phyloP scores from a whole-genome alignment of 2,329 filamentous ascomycete species.

The Ceratocystis albifundus region DNA sequence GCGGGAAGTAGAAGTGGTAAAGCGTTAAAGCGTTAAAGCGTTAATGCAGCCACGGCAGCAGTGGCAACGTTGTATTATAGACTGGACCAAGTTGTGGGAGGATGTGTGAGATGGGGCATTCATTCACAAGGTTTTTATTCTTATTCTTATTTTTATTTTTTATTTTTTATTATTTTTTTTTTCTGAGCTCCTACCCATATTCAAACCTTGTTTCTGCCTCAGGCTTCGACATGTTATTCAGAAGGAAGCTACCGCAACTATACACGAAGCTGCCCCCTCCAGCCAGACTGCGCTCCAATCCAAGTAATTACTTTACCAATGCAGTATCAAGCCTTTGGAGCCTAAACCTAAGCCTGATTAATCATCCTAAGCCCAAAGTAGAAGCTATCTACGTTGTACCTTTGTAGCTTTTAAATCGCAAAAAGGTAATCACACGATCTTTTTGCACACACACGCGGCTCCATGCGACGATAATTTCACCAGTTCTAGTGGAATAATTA shows the following conservation, averaged over 20 bases:
- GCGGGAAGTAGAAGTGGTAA: neutral
- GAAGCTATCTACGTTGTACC: neutral
- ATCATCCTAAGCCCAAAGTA: too few species aligned
- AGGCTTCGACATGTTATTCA: neutral
- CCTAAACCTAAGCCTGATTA: neutral
- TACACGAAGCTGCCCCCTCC: neutral
- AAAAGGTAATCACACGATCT: neutral
- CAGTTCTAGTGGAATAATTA: neutral
- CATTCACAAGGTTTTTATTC: neutral
- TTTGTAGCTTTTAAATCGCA: neutral
- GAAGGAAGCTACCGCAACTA: constrained; percentile 1
- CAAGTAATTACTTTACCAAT: neutral
- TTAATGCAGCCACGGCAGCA: neutral
- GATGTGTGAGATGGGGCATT: neutral
- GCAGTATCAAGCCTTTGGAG: neutral
- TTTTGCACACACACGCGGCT: neutral
- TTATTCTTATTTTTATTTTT: too few species aligned
- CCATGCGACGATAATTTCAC: neutral
- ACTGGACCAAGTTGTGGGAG: neutral
- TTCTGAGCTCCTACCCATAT: neutral
- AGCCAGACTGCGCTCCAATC: neutral
- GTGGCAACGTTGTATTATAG: neutral
- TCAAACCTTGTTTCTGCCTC: neutral
- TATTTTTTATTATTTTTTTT: too few species aligned
- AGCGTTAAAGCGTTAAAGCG: too few species aligned